These are phyloP conservation scores for Mycena albidolilacea DNA, from an alignment of 768 basidiomycete species.

Conservation along the genomic window DNA sequence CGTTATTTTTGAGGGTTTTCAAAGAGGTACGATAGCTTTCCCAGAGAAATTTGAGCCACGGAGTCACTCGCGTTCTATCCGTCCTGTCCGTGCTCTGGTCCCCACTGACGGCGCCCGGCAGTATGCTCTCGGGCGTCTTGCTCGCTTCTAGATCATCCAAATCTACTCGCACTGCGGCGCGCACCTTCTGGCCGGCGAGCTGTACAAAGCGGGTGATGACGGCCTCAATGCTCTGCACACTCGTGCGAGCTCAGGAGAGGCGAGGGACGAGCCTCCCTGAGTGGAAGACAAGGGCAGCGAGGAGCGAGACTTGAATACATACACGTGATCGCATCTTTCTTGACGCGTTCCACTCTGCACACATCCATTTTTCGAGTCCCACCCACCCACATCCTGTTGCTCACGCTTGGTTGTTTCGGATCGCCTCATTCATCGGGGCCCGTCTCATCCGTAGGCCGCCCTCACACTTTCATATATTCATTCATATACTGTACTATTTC, in stretches of 20 bases:
- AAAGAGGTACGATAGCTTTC: constrained; percentile 97
- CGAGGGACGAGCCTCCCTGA: no score
- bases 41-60: constrained; percentile 99
- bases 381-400: no score
- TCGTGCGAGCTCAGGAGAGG: constrained; percentile 54
- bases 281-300: no score
- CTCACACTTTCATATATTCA: no score
- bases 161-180: constrained; percentile 84
- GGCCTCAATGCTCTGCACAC: constrained; percentile 90
- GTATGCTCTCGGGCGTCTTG: constrained; percentile 93
- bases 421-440: no score
- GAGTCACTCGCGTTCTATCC: constrained; percentile 94
- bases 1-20: constrained; percentile 97
- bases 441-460: no score
- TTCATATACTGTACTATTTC: no score
- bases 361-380: no score
- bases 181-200: constrained; percentile 85
- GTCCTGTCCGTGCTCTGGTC: constrained; percentile 94
- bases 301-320: no score
- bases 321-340: no score
- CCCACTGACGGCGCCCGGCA: constrained; percentile 92
- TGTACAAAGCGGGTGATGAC: constrained; percentile 91
- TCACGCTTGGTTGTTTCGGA: no score
- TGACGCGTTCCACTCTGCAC: no score
- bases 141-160: constrained; percentile 97